Conservation (phyloP, 805 yeast genomes). For the Vanderwaltozyma yarrowii region DNA sequence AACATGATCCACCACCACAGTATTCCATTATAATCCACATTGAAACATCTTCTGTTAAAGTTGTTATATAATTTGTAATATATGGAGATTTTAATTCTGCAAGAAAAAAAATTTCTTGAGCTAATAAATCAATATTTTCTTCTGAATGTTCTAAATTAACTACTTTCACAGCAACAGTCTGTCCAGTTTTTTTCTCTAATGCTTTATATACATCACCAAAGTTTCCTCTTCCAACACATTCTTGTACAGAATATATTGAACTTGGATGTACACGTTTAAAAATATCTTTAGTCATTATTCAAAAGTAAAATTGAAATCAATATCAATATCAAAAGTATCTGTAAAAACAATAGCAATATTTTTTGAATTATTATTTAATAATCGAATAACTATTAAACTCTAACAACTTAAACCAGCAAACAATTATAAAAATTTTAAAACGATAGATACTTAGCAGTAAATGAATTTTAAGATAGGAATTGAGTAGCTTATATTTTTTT, state of each 20-base stretch:
- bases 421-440: too few species aligned
- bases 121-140: conserved; percentile 60
- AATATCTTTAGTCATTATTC: background rate
- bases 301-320: too few species aligned
- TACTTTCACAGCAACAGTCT: conserved; percentile 74
- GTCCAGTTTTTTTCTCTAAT: conserved; percentile 27
- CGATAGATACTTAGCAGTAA: too few species aligned
- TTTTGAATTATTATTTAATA: too few species aligned
- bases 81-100: conserved; percentile 54
- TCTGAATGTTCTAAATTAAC: conserved; percentile 69
- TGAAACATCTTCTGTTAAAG: conserved; percentile 51
- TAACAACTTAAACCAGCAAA: too few species aligned
- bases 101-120: conserved; percentile 72
- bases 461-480: too few species aligned
- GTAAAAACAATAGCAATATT: too few species aligned
- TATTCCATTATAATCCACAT: conserved; percentile 92
- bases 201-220: conserved; percentile 83
- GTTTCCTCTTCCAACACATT: conserved; percentile 72
- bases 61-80: conserved; percentile 56
- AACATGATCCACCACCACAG: conserved; percentile 91
- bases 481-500: too few species aligned
- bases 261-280: conserved; percentile 12
- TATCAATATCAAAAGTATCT: too few species aligned
- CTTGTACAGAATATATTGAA: conserved; percentile 30
- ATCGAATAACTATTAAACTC: too few species aligned